Percentiles rank a stretch among this genome's conserved stretches.
Conservation (phyloP, 2,329 filamentous ascomycete species). For the Dactylellina parvicollis region DNA sequence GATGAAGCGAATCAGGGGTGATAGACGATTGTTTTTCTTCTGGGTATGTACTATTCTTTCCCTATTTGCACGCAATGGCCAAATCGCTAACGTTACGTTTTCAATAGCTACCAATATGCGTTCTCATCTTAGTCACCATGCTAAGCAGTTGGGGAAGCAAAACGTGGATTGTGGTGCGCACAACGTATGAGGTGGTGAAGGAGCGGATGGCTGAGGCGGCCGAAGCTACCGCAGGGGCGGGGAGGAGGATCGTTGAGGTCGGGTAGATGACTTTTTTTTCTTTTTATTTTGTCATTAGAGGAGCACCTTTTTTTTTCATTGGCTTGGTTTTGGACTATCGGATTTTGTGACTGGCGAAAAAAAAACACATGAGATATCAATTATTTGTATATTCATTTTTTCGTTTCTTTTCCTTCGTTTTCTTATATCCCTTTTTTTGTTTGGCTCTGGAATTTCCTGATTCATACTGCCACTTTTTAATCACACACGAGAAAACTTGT, state of each 20-base stretch:
- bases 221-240: slow-evolving; percentile 38
- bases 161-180: slow-evolving; percentile 44
- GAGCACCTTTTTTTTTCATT: slow-evolving; percentile 2
- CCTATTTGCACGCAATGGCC: slow-evolving; percentile 7
- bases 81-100: slow-evolving; percentile 22
- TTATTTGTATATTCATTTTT: no score
- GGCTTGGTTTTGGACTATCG: background rate
- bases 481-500: no score
- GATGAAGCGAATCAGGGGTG: slow-evolving; percentile 71
- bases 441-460: no score
- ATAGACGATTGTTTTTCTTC: slow-evolving; percentile 74
- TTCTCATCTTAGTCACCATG: slow-evolving; percentile 61
- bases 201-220: slow-evolving; percentile 51
- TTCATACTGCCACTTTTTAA: no score
- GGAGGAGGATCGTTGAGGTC: slow-evolving; percentile 41
- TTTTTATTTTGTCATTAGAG: slow-evolving; percentile 5
- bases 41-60: slow-evolving; percentile 66
- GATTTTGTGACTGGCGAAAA: background rate
- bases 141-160: slow-evolving; percentile 59
- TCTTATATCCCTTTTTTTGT: background rate
- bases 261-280: background rate
- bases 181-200: slow-evolving; percentile 49
- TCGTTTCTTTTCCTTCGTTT: background rate
- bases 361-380: no score
- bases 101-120: slow-evolving; percentile 61